These are phyloP conservation scores for Candida pini DNA, from an alignment of 805 yeast species.

Conservation along the genomic window DNA sequence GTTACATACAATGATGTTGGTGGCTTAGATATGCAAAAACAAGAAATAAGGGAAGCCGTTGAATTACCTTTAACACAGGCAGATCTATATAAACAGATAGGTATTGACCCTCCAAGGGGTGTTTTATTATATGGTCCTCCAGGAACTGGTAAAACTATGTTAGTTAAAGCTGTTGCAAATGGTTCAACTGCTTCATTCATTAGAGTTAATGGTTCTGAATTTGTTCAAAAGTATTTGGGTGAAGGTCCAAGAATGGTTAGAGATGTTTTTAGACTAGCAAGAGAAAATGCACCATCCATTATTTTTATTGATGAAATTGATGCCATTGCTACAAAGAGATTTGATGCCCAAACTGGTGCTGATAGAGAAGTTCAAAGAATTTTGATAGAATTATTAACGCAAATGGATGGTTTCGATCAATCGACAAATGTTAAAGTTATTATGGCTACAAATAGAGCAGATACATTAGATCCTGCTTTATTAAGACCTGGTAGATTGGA, in stretches of 20 bases:
- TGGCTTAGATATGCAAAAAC: conserved; percentile 98
- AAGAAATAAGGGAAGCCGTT: conserved; percentile 97
- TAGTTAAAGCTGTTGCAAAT: conserved; percentile 98
- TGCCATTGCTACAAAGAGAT: conserved; percentile 98
- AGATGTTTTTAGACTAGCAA: conserved; percentile 93
- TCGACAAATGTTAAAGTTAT: conserved; percentile 91
- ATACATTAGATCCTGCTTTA: conserved; percentile 96
- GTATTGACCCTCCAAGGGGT: conserved; percentile 99
- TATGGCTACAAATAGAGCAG: conserved; percentile 99
- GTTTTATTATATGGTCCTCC: conserved; percentile 98
- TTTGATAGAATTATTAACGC: conserved; percentile 88
- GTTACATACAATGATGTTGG: conserved; percentile 97
- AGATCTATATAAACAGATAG: conserved; percentile 93
- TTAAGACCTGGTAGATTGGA: conserved; percentile 98
- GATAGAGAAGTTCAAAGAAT: conserved; percentile 99
- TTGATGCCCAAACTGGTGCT: conserved; percentile 99
- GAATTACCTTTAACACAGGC: conserved; percentile 95
- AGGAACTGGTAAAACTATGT: conserved; percentile 98
- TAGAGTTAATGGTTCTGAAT: conserved; percentile 96
- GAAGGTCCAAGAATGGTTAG: conserved; percentile 99
- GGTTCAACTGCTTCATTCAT: conserved; percentile 93
- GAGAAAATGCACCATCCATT: conserved; percentile 96
- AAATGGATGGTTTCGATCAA: conserved; percentile 99
- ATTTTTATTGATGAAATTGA: conserved; percentile 98
- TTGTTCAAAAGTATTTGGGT: conserved; percentile 96